A percentile compares a stretch with the other conserved stretches of the same genome.
Evolutionary conservation across 371 early-diverging fungal genomes (phyloP).

Genomic region (Circinella minor): DNA sequence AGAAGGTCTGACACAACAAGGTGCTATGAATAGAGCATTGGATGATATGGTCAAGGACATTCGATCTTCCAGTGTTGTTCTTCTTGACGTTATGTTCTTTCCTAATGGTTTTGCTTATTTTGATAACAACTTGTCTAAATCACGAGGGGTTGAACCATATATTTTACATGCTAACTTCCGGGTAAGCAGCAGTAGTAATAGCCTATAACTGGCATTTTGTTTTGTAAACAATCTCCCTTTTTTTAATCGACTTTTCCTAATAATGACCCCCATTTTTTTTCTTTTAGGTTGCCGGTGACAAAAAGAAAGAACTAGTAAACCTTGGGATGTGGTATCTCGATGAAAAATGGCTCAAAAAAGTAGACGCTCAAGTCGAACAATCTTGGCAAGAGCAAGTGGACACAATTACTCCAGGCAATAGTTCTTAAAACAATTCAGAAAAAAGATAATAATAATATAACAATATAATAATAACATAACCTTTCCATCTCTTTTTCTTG

Average conservation of each 20-base stretch:
- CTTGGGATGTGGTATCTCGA: conserved; percentile 43
- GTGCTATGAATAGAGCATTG: conserved; percentile 45
- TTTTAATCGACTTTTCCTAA: not conserved
- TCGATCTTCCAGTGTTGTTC: conserved; percentile 31
- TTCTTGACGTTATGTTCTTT: conserved; percentile 44
- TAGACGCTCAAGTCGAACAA: conserved; percentile 28
- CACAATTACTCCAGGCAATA: conserved; percentile 10
- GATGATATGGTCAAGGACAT: conserved; percentile 32
- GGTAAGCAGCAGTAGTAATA: conserved; percentile 20
- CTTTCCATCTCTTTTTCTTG: not conserved
- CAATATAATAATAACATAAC: not conserved
- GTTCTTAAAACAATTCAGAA: conserved; percentile 3
- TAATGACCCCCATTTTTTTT: not conserved
- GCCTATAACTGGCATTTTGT: not conserved
- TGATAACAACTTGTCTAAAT: conserved; percentile 29
- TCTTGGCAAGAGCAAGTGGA: conserved; percentile 25
- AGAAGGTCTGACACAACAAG: conserved; percentile 42
- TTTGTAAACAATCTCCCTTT: not conserved
- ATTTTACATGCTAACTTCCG: conserved; percentile 47
- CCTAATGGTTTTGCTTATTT: conserved; percentile 49
- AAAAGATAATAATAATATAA: not conserved
- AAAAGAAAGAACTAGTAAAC: conserved; percentile 40
- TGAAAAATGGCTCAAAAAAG: conserved; percentile 40
- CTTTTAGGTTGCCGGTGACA: conserved; percentile 52
- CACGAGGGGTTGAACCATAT: conserved; percentile 41